Percentiles rank a stretch among this genome's conserved stretches.
These are phyloP conservation scores for Fusarium sp. DNA, from an alignment of 2,329 filamentous ascomycete species.

Conservation along the genomic window DNA sequence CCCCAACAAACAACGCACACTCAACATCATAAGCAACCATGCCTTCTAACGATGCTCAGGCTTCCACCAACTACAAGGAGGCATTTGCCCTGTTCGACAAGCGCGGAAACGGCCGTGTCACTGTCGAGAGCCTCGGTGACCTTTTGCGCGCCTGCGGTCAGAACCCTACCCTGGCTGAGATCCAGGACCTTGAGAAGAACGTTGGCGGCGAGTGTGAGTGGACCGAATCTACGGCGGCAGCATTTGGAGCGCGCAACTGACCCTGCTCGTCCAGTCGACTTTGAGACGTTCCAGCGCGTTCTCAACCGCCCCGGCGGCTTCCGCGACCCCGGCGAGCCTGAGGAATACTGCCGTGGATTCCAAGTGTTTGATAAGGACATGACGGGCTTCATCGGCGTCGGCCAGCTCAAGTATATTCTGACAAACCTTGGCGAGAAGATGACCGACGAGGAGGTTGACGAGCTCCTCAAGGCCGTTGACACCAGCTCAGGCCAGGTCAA, in stretches of 20 bases:
- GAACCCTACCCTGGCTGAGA: slow-evolving; percentile 95
- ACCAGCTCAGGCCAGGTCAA: slow-evolving; percentile 97
- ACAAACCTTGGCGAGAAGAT: slow-evolving; percentile 99
- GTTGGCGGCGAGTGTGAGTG: slow-evolving; percentile 90
- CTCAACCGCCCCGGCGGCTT: slow-evolving; percentile 98
- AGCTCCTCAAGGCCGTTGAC: slow-evolving; percentile 97
- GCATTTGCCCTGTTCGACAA: slow-evolving; percentile 99
- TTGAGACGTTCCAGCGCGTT: slow-evolving; percentile 95
- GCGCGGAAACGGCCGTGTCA: slow-evolving; percentile 93
- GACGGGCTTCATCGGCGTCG: slow-evolving; percentile 97
- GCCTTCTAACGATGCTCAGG: slow-evolving; percentile 68
- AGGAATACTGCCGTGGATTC: slow-evolving; percentile 98
- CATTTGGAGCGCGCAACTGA: slow-evolving; percentile 7
- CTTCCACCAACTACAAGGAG: slow-evolving; percentile 99
- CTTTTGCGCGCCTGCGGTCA: slow-evolving; percentile 96
- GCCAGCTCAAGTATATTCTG: slow-evolving; percentile 96
- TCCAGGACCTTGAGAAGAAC: slow-evolving; percentile 88
- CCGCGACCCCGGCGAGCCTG: slow-evolving; percentile 96
- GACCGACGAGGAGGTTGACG: slow-evolving; percentile 98
- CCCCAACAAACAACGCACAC: slow-evolving; percentile 7
- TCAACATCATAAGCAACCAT: slow-evolving; percentile 46
- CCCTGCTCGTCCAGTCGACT: slow-evolving; percentile 75
- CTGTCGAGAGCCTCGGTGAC: slow-evolving; percentile 87
- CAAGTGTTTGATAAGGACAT: slow-evolving; percentile 99
- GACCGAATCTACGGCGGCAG: neutral